phyloP scores from a whole-genome alignment of 2,329 filamentous ascomycete species.

The Diaporthe eres region DNA sequence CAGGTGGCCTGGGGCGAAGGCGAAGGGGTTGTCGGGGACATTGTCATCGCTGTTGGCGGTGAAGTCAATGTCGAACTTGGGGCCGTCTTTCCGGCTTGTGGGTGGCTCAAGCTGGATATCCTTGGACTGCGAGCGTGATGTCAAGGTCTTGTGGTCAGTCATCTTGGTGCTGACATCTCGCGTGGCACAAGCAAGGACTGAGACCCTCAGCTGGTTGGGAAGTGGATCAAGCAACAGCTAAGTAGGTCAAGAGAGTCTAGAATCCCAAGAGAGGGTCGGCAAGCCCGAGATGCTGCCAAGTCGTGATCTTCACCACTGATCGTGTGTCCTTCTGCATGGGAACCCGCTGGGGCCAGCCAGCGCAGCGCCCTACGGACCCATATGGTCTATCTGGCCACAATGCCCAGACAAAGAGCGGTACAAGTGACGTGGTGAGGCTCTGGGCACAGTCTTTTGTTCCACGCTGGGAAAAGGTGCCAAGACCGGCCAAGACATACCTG shows the following conservation, averaged over 20 bases:
- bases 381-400: constrained; percentile 9
- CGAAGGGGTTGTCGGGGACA: constrained; percentile 61
- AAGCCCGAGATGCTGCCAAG: constrained; percentile 23
- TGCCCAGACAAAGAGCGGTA: constrained; percentile 27
- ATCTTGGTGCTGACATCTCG: constrained; percentile 31
- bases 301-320: constrained; percentile 18
- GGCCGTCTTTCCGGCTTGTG: neutral
- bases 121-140: constrained; percentile 23
- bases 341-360: constrained; percentile 17
- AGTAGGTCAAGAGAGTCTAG: constrained; percentile 24
- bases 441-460: constrained; percentile 28
- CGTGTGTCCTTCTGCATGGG: neutral
- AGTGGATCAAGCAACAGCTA: constrained; percentile 31
- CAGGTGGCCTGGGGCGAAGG: constrained; percentile 67
- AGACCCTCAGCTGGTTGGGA: constrained; percentile 1
- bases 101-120: neutral
- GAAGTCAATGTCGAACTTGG: constrained; percentile 20
- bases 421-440: constrained; percentile 33
- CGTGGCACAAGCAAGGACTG: constrained; percentile 26
- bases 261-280: constrained; percentile 4
- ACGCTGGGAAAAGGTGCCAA: constrained; percentile 25
- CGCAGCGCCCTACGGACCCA: constrained; percentile 17
- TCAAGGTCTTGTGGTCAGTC: constrained; percentile 19
- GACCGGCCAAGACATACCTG: constrained; percentile 26
- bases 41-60: constrained; percentile 19